A percentile compares a stretch with the other conserved stretches of the same genome.
These are phyloP conservation scores for Blastomyces percursus DNA, from an alignment of 2,329 filamentous ascomycete species.

Conservation along the genomic window DNA sequence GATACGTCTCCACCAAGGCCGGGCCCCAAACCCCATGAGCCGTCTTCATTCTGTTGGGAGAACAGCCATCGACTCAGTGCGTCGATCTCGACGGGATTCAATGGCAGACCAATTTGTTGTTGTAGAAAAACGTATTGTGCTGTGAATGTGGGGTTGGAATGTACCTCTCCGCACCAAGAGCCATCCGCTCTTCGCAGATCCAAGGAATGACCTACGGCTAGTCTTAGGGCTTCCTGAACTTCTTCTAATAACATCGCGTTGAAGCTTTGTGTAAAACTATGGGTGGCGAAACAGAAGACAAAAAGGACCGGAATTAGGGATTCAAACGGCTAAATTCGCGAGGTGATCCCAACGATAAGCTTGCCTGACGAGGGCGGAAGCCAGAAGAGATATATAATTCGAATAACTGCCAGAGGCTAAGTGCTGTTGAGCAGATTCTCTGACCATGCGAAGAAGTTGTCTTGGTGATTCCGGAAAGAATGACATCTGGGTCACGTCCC, in stretches of 20 bases:
- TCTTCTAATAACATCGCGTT: not conserved
- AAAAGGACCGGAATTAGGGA: not conserved
- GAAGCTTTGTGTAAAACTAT: not conserved
- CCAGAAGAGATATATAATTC: not conserved
- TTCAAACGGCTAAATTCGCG: not conserved
- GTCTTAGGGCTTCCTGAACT: not conserved
- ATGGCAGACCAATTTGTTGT: constrained; percentile 17
- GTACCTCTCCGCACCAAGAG: constrained; percentile 11
- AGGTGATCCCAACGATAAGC: not conserved
- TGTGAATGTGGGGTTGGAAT: constrained; percentile 17
- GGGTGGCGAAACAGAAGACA: not conserved
- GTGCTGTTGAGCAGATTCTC: not conserved
- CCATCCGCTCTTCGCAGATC: not conserved
- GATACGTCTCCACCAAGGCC: constrained; percentile 16
- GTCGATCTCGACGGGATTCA: constrained; percentile 9
- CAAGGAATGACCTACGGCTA: not conserved
- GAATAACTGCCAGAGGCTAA: not conserved
- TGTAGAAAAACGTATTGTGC: constrained; percentile 22
- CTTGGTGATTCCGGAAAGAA: not conserved
- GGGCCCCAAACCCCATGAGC: constrained; percentile 24
- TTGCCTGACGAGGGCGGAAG: not conserved
- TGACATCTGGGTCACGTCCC: not conserved
- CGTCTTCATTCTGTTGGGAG: constrained; percentile 19
- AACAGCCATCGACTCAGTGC: constrained; percentile 8
- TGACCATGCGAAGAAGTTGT: not conserved